Percentiles rank a stretch among this genome's conserved stretches.
phyloP scores from a whole-genome alignment of 2,329 filamentous ascomycete species.

The Fusarium sp. region DNA sequence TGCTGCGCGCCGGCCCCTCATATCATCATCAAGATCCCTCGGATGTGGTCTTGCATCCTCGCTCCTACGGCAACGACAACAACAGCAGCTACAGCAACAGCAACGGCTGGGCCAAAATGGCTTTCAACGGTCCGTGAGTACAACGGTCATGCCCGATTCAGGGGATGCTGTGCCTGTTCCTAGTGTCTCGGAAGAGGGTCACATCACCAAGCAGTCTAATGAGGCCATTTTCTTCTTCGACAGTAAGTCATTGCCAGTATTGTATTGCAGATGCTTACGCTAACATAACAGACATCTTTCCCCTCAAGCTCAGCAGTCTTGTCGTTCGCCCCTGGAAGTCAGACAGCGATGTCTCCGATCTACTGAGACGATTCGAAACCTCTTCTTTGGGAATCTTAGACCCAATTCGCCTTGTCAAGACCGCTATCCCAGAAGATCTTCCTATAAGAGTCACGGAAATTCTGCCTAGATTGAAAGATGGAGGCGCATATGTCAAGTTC shows the following conservation, averaged over 20 bases:
- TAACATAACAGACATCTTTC: slow-evolving; percentile 77
- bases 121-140: slow-evolving; percentile 31
- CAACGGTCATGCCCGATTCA: slow-evolving; percentile 34
- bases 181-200: slow-evolving; percentile 57
- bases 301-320: slow-evolving; percentile 73
- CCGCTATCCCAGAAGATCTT: slow-evolving; percentile 72
- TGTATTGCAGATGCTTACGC: not conserved
- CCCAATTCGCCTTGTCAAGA: slow-evolving; percentile 67
- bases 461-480: slow-evolving; percentile 87
- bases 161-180: slow-evolving; percentile 18
- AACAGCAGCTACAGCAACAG: not conserved
- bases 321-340: slow-evolving; percentile 62
- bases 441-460: slow-evolving; percentile 83
- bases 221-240: slow-evolving; percentile 93
- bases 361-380: slow-evolving; percentile 66
- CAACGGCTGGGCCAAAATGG: slow-evolving; percentile 15
- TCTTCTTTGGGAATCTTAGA: slow-evolving; percentile 64
- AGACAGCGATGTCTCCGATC: slow-evolving; percentile 63
- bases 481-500: slow-evolving; percentile 93
- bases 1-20: slow-evolving; percentile 42
- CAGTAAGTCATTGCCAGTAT: slow-evolving; percentile 66
- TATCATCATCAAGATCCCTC: slow-evolving; percentile 21
- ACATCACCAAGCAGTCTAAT: slow-evolving; percentile 81
- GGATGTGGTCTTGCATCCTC: slow-evolving; percentile 28
- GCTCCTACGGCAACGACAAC: slow-evolving; percentile 22